Conservation (phyloP, 1,139 yeast genomes). For the Insectozyma bohioensis region DNA sequence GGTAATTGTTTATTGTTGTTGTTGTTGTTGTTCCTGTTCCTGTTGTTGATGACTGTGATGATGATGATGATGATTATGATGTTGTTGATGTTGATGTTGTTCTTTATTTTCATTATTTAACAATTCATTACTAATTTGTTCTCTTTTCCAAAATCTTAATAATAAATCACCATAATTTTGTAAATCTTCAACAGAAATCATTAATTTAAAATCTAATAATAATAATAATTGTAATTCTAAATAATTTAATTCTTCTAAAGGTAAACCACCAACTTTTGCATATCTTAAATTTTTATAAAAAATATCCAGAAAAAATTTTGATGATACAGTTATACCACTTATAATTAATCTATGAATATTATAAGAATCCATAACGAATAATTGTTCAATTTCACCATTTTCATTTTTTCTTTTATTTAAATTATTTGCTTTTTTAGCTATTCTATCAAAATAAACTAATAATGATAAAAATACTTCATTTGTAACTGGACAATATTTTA, state of each 20-base stretch:
- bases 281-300: constrained; percentile 94
- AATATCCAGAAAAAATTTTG: constrained; percentile 93
- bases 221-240: constrained; percentile 86
- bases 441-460: constrained; percentile 90
- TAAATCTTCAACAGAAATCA: constrained; percentile 88
- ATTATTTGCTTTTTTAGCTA: constrained; percentile 82
- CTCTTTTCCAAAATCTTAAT: constrained; percentile 80
- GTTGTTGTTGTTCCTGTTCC: background rate
- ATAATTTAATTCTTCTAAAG: constrained; percentile 89
- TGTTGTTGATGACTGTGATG: background rate
- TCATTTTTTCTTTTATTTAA: constrained; percentile 26
- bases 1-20: too few species aligned
- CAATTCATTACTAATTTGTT: constrained; percentile 45
- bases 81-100: constrained; percentile 3
- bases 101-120: constrained; percentile 16
- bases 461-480: constrained; percentile 91
- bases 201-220: constrained; percentile 78
- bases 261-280: constrained; percentile 97
- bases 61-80: too few species aligned
- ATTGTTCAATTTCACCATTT: constrained; percentile 41
- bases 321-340: constrained; percentile 95
- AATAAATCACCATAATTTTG: constrained; percentile 88
- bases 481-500: constrained; percentile 96
- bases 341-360: constrained; percentile 92
- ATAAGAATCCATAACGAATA: constrained; percentile 93